Percentiles rank a stretch among this genome's conserved stretches.
Evolutionary conservation across 192 early-diverging fungal species (phyloP).

Genomic region (Coemansia sp.): DNA sequence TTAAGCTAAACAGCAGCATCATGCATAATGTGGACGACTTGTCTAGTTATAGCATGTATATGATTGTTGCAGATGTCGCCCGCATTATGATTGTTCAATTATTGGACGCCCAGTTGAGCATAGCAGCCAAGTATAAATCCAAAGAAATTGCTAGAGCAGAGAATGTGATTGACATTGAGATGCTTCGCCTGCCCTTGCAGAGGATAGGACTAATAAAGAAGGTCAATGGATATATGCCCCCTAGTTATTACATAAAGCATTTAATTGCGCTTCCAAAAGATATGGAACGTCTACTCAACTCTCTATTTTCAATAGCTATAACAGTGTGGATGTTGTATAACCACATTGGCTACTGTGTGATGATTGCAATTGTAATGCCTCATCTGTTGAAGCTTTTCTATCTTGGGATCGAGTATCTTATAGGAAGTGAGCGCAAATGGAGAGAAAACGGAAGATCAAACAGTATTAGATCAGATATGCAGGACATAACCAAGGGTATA

Average conservation of each 20-base stretch:
- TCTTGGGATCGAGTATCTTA: not conserved
- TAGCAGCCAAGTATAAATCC: too few relatives aligned
- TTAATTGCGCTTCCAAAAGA: not conserved
- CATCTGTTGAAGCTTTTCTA: slow-evolving; percentile 5
- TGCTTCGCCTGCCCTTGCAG: slow-evolving; percentile 22
- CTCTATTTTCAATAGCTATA: not conserved
- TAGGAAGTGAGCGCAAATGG: slow-evolving; percentile 8
- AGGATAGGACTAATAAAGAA: slow-evolving; percentile 5
- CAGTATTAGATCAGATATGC: not conserved
- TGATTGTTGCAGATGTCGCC: slow-evolving; percentile 4
- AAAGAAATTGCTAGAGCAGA: too few relatives aligned
- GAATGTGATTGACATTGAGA: not conserved
- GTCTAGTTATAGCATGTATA: slow-evolving; percentile 10
- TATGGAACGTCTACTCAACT: not conserved
- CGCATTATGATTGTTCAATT: not conserved
- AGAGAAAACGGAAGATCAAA: not conserved
- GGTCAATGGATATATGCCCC: not conserved
- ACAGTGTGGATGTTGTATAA: slow-evolving; percentile 10
- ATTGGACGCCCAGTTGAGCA: not conserved
- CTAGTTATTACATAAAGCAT: too few relatives aligned
- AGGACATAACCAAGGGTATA: slow-evolving; percentile 16
- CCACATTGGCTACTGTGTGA: slow-evolving; percentile 19
- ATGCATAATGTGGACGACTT: slow-evolving; percentile 22
- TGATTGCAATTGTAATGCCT: not conserved
- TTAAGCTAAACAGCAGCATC: slow-evolving; percentile 1